A percentile compares a stretch with the other conserved stretches of the same genome.
phyloP scores from a whole-genome alignment of 2,329 filamentous ascomycete genomes.

The Pleomassaria siparia region DNA sequence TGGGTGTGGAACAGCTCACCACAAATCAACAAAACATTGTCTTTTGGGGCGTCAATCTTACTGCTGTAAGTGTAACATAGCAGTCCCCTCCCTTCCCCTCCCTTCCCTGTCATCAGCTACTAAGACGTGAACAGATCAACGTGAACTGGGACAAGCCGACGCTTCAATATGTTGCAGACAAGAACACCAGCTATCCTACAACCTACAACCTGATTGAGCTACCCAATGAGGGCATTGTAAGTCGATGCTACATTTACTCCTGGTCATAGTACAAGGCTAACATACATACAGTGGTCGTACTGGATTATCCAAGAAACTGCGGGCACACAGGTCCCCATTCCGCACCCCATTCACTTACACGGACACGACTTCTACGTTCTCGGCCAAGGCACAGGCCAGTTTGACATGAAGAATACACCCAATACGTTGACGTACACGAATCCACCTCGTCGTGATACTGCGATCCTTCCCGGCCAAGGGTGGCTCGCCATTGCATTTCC shows the following conservation, averaged over 20 bases:
- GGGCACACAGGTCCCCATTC: conserved; percentile 23
- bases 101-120: too few species aligned
- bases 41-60: conserved; percentile 44
- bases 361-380: conserved; percentile 43
- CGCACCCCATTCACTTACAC: conserved; percentile 38
- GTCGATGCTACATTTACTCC: too few species aligned
- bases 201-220: conserved; percentile 46
- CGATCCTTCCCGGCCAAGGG: conserved; percentile 28
- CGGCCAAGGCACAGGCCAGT: conserved; percentile 12
- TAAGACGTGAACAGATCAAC: conserved; percentile 30
- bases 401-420: conserved; percentile 13
- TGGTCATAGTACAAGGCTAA: conserved; percentile 13
- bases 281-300: conserved; percentile 33
- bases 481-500: conserved; percentile 54
- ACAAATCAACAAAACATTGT: conserved; percentile 44
- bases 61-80: conserved; percentile 18
- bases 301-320: conserved; percentile 40
- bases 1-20: conserved; percentile 31
- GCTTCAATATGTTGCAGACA: conserved; percentile 44
- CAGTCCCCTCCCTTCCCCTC: not conserved
- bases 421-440: conserved; percentile 19
- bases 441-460: conserved; percentile 31
- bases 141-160: conserved; percentile 49
- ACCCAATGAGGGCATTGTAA: conserved; percentile 27
- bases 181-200: conserved; percentile 44